Evolutionary conservation across 139 green algal genomes (phyloP).

Genomic region (Mychonastes homosphaera): DNA sequence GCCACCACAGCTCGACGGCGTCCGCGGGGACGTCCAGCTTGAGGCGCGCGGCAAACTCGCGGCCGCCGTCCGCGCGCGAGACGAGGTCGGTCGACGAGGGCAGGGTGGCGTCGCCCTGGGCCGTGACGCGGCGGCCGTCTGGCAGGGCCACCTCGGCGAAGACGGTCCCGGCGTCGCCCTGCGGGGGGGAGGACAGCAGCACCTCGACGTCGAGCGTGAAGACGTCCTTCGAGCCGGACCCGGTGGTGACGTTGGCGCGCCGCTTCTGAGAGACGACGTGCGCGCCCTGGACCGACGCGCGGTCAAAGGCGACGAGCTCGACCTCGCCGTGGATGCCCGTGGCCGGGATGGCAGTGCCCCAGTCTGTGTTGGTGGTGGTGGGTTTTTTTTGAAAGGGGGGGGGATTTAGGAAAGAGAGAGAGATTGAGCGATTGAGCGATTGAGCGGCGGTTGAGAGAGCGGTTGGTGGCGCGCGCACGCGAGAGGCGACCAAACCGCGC

Average conservation of each 20-base stretch:
- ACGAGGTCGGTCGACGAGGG: too few relatives aligned
- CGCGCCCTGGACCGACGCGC: conserved; percentile 6
- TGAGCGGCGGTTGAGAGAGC: not conserved
- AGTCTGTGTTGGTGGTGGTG: conserved; percentile 35
- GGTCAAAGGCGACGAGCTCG: conserved; percentile 22
- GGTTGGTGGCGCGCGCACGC: not conserved
- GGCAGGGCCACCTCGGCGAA: conserved; percentile 1
- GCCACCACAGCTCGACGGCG: conserved; percentile 41
- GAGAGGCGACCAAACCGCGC: not conserved
- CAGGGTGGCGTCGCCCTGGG: not conserved
- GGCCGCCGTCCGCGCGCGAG: too few relatives aligned
- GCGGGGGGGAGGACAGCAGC: conserved; percentile 6
- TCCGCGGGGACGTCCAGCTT: not conserved
- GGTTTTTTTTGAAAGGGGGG: not conserved
- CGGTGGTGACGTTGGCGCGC: not conserved
- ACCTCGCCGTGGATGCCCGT: conserved; percentile 36
- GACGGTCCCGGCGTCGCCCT: conserved; percentile 5
- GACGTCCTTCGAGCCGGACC: too few relatives aligned
- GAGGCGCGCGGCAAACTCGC: too few relatives aligned
- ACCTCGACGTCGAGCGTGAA: conserved; percentile 15
- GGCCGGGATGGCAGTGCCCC: conserved; percentile 42
- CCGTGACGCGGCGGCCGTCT: not conserved
- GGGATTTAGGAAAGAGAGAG: not conserved
- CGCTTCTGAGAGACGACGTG: too few relatives aligned
- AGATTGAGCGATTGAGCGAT: not conserved